Base-by-base conservation (phyloP, 371 early-diverging fungal genomes). In the Synchytrium microbalum region DNA sequence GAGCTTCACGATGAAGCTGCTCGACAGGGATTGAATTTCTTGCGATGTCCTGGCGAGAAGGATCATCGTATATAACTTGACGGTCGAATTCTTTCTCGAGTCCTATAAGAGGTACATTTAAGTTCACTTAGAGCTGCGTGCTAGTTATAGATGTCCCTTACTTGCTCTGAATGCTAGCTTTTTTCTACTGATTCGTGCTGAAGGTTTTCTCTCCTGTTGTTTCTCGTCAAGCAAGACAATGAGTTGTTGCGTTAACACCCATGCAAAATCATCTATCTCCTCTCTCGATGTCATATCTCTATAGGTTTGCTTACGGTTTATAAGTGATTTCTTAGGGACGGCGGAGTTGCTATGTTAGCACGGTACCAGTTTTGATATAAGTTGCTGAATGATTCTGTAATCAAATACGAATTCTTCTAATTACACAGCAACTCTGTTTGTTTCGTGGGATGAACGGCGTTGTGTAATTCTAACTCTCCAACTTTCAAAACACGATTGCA, bases 1-100 rank as follows among this genome's bases (percentile, higher is more conserved):
- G 56, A 10, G 68, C 73, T 59, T 69, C 65, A 1, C 59, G 66
- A 62, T 75, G 75, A 0, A 75, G 56, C 33, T 32, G 24, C 29
- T 67, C 72, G 1, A 75, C 65, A 8, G 75, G 75, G 19, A 75
- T 69, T 55, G 32, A 32, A 26, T 63, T 67, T 10, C 70, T 64
- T 8, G 69, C 70, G 10, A 16, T 28, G 28, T 68, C 69, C 62
- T 68, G 38, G 13, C 24, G 2, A 60, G 5, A 5, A 10, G 5
- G 46, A 5, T 5, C 5, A 38, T 38, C 46, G 19, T 38, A 38
- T 5, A 38, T 38, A 19, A 19, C 46, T 19, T 38, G 46, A 10
- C 46, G 5, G 46, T 38, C 46, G 10, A 38, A 38, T 38, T 38
- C 46, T 5, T 19, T 5, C 46, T 38, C 46, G 5, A 38, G 19